Percentiles rank a stretch among this genome's conserved stretches.
phyloP scores from a whole-genome alignment of 495 filamentous ascomycete genomes.

The Echria macrotheca region DNA sequence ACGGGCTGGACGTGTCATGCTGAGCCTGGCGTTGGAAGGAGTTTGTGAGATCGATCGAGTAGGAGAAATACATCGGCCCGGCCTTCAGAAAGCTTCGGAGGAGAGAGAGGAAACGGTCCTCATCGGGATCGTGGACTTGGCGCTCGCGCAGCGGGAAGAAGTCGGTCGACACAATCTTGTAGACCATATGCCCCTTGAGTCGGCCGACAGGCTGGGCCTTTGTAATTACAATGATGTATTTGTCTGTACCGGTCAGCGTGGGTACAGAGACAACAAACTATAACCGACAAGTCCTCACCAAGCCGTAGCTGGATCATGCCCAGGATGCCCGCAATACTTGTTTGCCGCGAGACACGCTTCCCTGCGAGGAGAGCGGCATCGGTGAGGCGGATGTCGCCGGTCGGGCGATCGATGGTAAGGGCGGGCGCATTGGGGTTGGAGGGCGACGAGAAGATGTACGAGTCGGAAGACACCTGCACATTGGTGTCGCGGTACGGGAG shows the following conservation, averaged over 20 bases:
- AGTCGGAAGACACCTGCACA: slow-evolving; percentile 79
- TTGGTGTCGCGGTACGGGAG: slow-evolving; percentile 95
- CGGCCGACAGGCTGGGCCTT: slow-evolving; percentile 88
- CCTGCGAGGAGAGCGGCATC: slow-evolving; percentile 67
- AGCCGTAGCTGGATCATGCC: slow-evolving; percentile 86
- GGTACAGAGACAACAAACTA: not conserved
- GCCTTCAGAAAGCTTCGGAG: slow-evolving; percentile 72
- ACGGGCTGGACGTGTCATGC: slow-evolving; percentile 57
- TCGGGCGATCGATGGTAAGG: slow-evolving; percentile 82
- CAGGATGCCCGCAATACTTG: slow-evolving; percentile 87
- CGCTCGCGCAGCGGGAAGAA: slow-evolving; percentile 92
- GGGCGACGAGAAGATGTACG: slow-evolving; percentile 95
- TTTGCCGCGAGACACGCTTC: slow-evolving; percentile 68
- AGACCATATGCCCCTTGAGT: slow-evolving; percentile 87
- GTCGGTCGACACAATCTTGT: slow-evolving; percentile 85
- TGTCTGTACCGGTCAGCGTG: slow-evolving; percentile 55
- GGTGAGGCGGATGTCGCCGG: slow-evolving; percentile 82
- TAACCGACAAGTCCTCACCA: slow-evolving; percentile 47
- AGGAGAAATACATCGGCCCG: slow-evolving; percentile 96
- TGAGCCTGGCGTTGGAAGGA: slow-evolving; percentile 88
- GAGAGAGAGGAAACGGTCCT: slow-evolving; percentile 80
- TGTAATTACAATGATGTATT: slow-evolving; percentile 93
- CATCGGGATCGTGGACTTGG: slow-evolving; percentile 82
- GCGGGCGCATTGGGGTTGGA: slow-evolving; percentile 84
- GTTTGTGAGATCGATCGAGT: slow-evolving; percentile 91